These are phyloP conservation scores for Paracorniculantispora psalliotae DNA, from an alignment of 2,329 filamentous ascomycete species.

Conservation along the genomic window DNA sequence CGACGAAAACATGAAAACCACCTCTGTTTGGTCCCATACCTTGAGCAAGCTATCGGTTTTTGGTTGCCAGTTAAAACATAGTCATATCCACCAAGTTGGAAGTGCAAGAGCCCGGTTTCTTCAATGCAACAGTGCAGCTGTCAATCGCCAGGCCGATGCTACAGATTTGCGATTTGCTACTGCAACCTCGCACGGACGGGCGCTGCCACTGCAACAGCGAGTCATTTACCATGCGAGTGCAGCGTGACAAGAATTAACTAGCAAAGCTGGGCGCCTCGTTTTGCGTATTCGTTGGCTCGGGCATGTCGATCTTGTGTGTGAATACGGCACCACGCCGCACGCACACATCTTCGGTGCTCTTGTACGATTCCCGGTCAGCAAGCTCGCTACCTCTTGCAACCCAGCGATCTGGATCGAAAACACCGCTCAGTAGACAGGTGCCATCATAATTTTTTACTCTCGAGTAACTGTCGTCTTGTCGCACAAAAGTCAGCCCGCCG, in stretches of 20 bases:
- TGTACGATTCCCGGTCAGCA: not conserved
- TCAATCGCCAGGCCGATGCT: not conserved
- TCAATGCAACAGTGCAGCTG: not conserved
- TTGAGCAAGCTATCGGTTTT: too few species aligned
- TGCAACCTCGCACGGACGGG: not conserved
- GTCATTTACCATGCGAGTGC: conserved; percentile 4
- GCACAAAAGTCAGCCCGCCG: too few species aligned
- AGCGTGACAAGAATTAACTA: not conserved
- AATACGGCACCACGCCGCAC: not conserved
- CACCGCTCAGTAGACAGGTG: too few species aligned
- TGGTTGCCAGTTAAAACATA: too few species aligned
- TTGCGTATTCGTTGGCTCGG: not conserved
- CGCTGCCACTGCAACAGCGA: not conserved
- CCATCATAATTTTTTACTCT: too few species aligned
- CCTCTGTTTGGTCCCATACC: too few species aligned
- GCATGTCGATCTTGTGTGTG: not conserved
- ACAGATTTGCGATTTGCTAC: not conserved
- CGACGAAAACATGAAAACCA: not conserved
- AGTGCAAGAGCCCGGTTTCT: not conserved
- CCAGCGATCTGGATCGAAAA: too few species aligned
- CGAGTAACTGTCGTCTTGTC: too few species aligned
- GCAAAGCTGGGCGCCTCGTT: not conserved
- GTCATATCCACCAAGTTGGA: too few species aligned
- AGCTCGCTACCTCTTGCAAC: not conserved
- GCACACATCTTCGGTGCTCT: not conserved